Percentiles rank a stretch among this genome's conserved stretches.
Evolutionary conservation across 1,284 basidiomycete species (phyloP).

Genomic region (Cryptococcus neoformans): DNA sequence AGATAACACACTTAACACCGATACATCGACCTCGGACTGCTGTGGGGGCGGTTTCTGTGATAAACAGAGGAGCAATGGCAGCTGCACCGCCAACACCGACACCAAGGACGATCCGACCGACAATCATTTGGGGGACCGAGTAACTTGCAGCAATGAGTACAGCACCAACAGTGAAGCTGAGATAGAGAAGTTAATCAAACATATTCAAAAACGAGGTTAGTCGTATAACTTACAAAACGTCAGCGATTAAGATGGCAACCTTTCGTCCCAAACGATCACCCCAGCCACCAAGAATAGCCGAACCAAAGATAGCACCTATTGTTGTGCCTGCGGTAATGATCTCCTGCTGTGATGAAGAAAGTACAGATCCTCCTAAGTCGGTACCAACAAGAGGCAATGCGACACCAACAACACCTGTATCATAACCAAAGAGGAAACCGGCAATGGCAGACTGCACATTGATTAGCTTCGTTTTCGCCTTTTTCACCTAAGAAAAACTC

Average conservation of each 20-base stretch:
- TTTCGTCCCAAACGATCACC: conserved; percentile 20
- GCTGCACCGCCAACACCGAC: conserved; percentile 16
- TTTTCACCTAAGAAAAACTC: neutral
- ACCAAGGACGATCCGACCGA: conserved; percentile 44
- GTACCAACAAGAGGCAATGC: conserved; percentile 17
- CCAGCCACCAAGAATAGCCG: conserved; percentile 11
- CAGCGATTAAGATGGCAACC: conserved; percentile 18
- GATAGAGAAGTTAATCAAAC: no score
- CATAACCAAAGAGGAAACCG: neutral
- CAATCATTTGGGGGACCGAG: conserved; percentile 14
- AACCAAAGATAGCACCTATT: conserved; percentile 23
- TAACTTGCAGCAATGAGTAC: conserved; percentile 34
- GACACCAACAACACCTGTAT: conserved; percentile 19
- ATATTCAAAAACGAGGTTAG: no score
- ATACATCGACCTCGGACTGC: conserved; percentile 34
- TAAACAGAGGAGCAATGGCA: conserved; percentile 20
- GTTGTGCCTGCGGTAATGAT: conserved; percentile 23
- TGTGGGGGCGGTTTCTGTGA: conserved; percentile 45
- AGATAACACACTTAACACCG: conserved; percentile 15
- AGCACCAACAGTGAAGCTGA: conserved; percentile 33
- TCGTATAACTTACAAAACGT: conserved; percentile 14
- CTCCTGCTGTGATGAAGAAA: conserved; percentile 14
- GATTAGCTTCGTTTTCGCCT: neutral
- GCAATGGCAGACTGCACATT: conserved; percentile 4
- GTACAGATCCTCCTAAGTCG: conserved; percentile 9